Base-by-base conservation (phyloP, 345 rosid species). In the Acer yangbiense region DNA sequence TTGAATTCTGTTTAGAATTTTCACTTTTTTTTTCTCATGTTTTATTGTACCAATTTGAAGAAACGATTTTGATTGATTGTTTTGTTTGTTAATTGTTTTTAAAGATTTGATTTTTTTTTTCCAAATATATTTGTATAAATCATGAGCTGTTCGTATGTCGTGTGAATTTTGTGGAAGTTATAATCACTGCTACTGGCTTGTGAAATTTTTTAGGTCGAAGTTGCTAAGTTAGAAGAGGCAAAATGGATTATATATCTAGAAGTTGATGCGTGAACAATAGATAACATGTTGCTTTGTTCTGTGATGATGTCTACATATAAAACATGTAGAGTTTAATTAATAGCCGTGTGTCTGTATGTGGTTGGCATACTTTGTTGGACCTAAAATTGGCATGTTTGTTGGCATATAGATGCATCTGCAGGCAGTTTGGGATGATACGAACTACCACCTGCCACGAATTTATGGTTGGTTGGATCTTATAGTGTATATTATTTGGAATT, bases 61-160 rank as follows among this genome's bases (percentile, higher is more conserved):
- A 57, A 39, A 76, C 4, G n/a, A 71, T 58, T 55, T 18, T 21
- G 29, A 35, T 72, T 58, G 62, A 58, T 72, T 68, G 27, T 41
- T 43, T 1, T 35, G 32, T 7, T 25, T 70, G 3, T 57, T 35
- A 41, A 72, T 72, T 20, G 14, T 35, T 21, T 39, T n/a, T 32
- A n/a, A 35, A 13, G n/a, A 52, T 61, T 43, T 43, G 21, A 43
- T 61, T 61, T 1, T 1, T 6, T 13, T 61, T 61, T 1, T 6
- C 6, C 63, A 20, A 18, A 60, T 20, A 9, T 60, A 2, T 60
- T 20, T n/a, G 25, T 43, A 61, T 21, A 57, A 60, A 60, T 73
- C 43, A 4, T 9, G n/a, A 73, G 66, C 54, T 20, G 13, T 46
- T 71, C 7, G 29, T n/a, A 29, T n/a, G 39, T 71, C 12, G 50